Conservation (phyloP, 257 asterid genomes). For the Linderniella brevidens region DNA sequence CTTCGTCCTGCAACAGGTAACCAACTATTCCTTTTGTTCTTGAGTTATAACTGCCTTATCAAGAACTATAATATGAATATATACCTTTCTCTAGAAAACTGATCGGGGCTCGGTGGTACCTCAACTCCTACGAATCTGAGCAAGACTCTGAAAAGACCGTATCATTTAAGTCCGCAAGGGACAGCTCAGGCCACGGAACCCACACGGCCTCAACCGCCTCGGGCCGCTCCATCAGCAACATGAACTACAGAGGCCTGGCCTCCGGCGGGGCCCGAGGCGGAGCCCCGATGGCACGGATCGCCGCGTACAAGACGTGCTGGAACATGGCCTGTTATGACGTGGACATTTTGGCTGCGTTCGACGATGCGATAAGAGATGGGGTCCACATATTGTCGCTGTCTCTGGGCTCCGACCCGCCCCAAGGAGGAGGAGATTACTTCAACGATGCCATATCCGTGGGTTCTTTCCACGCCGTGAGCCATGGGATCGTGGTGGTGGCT, state of each 20-base stretch:
- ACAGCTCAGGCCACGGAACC: conserved; percentile 75
- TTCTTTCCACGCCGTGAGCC: conserved; percentile 75
- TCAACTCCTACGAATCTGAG: conserved; percentile 68
- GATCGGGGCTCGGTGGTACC: conserved; percentile 83
- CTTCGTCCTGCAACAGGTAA: conserved; percentile 80
- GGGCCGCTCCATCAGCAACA: conserved; percentile 56
- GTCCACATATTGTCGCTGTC: conserved; percentile 69
- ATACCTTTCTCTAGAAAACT: conserved; percentile 45
- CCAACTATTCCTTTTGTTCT: too few relatives aligned
- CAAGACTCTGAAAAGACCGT: conserved; percentile 22
- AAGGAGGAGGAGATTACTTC: conserved; percentile 44
- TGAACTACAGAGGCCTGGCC: conserved; percentile 74
- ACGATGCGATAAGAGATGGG: conserved; percentile 82
- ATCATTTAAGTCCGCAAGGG: conserved; percentile 62
- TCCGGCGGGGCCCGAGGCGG: conserved; percentile 90
- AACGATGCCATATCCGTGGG: conserved; percentile 85
- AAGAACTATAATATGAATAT: too few relatives aligned
- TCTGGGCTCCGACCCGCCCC: conserved; percentile 69
- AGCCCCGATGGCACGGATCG: conserved; percentile 84
- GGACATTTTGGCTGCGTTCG: conserved; percentile 88
- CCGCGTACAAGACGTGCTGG: conserved; percentile 87
- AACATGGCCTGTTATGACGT: conserved; percentile 71
- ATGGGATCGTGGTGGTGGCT: conserved; percentile 66
- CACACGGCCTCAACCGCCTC: conserved; percentile 96
- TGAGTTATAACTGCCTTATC: too few relatives aligned